Conservation (phyloP, 805 yeast species). For the Lipomyces orientalis region DNA sequence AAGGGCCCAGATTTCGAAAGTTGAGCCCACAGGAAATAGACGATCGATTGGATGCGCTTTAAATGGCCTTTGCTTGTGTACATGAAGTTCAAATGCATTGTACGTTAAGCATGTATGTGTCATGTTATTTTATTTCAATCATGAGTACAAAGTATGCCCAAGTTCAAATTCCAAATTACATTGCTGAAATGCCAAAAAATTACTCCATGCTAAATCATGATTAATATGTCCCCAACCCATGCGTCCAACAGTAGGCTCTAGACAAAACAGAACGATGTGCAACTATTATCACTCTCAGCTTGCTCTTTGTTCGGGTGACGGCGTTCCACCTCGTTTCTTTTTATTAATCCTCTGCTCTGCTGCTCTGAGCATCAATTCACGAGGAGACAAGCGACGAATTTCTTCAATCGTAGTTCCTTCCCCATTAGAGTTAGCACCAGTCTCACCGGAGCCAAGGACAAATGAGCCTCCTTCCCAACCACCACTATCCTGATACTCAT, state of each 20-base stretch:
- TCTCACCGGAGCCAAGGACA: constrained; percentile 32
- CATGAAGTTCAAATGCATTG: neutral
- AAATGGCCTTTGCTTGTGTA: constrained; percentile 34
- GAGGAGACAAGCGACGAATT: constrained; percentile 15
- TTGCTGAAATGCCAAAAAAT: neutral
- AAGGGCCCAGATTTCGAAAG: constrained; percentile 89
- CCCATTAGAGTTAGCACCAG: neutral
- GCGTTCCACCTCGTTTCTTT: neutral
- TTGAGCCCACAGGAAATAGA: constrained; percentile 89
- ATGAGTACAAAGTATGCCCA: neutral
- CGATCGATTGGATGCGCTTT: constrained; percentile 92
- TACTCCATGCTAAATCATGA: no score
- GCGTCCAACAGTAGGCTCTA: neutral
- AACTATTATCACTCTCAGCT: neutral
- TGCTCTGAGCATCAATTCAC: constrained; percentile 28
- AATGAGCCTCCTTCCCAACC: constrained; percentile 34
- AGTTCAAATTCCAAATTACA: neutral
- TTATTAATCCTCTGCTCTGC: constrained; percentile 21
- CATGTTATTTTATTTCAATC: neutral
- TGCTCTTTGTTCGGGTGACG: neutral
- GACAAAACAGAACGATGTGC: neutral
- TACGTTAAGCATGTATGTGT: neutral
- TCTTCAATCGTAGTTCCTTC: constrained; percentile 13
- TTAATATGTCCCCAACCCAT: neutral
- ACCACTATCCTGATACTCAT: constrained; percentile 27